Conservation (phyloP, 345 rosid species). For the Salix suchowensis region DNA sequence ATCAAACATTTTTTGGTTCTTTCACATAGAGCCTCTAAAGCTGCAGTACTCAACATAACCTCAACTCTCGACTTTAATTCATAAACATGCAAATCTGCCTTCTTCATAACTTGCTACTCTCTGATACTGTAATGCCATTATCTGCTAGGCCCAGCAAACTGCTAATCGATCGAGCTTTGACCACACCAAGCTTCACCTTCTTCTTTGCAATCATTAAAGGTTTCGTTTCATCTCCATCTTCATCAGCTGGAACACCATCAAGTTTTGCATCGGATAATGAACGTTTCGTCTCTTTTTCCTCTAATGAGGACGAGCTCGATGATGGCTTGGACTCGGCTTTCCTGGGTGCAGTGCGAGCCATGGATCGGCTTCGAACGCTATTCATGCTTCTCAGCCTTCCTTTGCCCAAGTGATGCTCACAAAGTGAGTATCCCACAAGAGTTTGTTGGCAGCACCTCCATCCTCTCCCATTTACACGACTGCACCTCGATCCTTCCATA, state of each 20-base stretch:
- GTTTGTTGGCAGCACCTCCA: conserved; percentile 97
- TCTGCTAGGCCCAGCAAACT: conserved; percentile 67
- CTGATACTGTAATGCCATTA: conserved; percentile 10
- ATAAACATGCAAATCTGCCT: neutral
- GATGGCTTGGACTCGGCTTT: conserved; percentile 9
- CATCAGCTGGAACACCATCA: neutral
- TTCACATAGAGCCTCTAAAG: neutral
- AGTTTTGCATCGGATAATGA: neutral
- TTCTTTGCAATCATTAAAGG: conserved; percentile 35
- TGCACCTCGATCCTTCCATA: conserved; percentile 87
- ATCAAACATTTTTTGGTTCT: neutral
- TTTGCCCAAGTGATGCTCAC: conserved; percentile 97
- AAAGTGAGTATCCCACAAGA: conserved; percentile 83
- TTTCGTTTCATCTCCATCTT: conserved; percentile 20
- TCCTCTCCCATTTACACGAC: conserved; percentile 93
- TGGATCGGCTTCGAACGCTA: conserved; percentile 38
- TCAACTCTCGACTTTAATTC: neutral
- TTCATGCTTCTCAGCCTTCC: conserved; percentile 77
- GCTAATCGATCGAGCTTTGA: conserved; percentile 90
- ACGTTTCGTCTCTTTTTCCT: conserved; percentile 1
- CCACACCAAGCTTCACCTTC: conserved; percentile 74
- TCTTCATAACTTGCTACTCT: neutral
- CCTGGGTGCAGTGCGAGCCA: conserved; percentile 2
- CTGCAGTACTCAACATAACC: neutral
- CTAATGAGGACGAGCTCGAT: conserved; percentile 3